Evolutionary conservation across 2,329 filamentous ascomycete species (phyloP).

Genomic region (Fusarium sp.): DNA sequence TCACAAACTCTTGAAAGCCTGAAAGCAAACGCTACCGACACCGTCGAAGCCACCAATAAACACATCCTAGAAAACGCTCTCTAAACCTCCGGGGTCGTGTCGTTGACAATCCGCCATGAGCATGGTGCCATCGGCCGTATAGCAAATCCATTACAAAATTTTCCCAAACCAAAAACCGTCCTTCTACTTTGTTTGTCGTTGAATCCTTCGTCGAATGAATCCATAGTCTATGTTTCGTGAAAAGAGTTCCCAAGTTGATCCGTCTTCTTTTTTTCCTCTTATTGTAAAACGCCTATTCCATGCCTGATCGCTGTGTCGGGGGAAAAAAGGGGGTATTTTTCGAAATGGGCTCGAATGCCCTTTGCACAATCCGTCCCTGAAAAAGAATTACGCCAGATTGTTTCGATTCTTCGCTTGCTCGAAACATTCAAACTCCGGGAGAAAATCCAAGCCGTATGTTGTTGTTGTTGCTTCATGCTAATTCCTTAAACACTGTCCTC

Average conservation of each 20-base stretch:
- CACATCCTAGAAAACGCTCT: conserved; percentile 22
- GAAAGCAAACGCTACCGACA: conserved; percentile 37
- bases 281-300: conserved; percentile 43
- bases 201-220: conserved; percentile 38
- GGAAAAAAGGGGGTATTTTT: conserved; percentile 35
- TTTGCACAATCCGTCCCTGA: conserved; percentile 44
- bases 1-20: conserved; percentile 21
- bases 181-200: conserved; percentile 36
- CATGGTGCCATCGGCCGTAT: conserved; percentile 27
- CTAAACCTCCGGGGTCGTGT: conserved; percentile 30
- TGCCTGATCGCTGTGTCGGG: conserved; percentile 40
- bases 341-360: conserved; percentile 33
- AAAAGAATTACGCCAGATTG: conserved; percentile 40
- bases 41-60: conserved; percentile 12
- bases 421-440: conserved; percentile 44
- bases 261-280: conserved; percentile 40
- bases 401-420: conserved; percentile 37
- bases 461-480: conserved; percentile 14
- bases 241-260: conserved; percentile 37
- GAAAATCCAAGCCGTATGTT: conserved; percentile 31
- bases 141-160: conserved; percentile 40
- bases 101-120: conserved; percentile 19
- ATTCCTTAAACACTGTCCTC: conserved; percentile 50
- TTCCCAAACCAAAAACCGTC: conserved; percentile 21
- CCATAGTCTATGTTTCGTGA: conserved; percentile 44